Conservation (phyloP, 768 basidiomycete species). For the Tricholoma flavovirens region DNA sequence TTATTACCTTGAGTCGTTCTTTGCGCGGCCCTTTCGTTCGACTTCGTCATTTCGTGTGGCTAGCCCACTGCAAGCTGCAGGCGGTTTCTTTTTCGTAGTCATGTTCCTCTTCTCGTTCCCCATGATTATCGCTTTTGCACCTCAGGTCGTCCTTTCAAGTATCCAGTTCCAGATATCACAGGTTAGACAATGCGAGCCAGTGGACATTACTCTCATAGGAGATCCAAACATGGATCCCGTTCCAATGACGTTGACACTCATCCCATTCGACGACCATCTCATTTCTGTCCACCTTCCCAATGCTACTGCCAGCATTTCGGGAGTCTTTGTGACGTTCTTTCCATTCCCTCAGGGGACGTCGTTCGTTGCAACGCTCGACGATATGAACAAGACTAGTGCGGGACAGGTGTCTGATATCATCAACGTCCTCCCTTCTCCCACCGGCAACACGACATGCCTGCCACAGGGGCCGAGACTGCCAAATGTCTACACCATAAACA, state of each 20-base stretch:
- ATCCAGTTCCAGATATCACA: conserved; percentile 36
- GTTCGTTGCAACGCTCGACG: conserved; percentile 54
- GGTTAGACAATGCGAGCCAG: conserved; percentile 49
- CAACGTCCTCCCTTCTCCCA: conserved; percentile 34
- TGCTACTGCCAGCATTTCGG: conserved; percentile 29
- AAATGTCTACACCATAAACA: conserved; percentile 28
- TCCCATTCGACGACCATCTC: conserved; percentile 50
- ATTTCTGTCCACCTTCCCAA: conserved; percentile 41
- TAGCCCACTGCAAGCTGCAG: conserved; percentile 27
- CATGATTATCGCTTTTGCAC: conserved; percentile 30
- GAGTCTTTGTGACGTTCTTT: conserved; percentile 43
- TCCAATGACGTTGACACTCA: conserved; percentile 42
- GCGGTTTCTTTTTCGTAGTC: conserved; percentile 11
- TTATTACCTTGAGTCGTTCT: no score
- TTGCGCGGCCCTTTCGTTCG: conserved; percentile 7
- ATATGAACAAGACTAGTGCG: conserved; percentile 32
- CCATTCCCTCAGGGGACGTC: conserved; percentile 43
- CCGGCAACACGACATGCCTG: conserved; percentile 37
- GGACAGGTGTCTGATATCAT: conserved; percentile 44
- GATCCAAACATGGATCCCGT: conserved; percentile 26
- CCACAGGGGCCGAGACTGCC: conserved; percentile 9
- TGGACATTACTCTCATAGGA: conserved; percentile 41
- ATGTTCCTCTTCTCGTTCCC: conserved; percentile 20
- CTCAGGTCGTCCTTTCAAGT: conserved; percentile 35
- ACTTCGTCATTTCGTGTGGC: conserved; percentile 24